Percentiles rank a stretch among this genome's conserved stretches.
Conservation (phyloP, 1,284 basidiomycete species). For the Xerocomus alliaceus region DNA sequence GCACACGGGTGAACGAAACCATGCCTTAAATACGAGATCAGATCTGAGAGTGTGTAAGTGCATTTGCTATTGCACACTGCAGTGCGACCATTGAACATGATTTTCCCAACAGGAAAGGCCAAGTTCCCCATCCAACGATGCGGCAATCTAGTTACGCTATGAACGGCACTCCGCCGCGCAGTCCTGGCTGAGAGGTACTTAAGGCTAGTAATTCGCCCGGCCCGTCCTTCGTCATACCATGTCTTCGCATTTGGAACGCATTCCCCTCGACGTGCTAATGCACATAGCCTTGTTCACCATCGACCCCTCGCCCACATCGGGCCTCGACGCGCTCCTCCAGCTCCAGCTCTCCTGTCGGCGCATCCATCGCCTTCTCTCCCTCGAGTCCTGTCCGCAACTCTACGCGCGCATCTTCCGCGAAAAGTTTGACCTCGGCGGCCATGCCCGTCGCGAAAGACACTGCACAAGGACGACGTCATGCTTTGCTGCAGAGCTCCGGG, state of each 20-base stretch:
- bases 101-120: slow-evolving; percentile 48
- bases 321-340: slow-evolving; percentile 49
- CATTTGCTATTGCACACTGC: slow-evolving; percentile 42
- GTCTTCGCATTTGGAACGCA: slow-evolving; percentile 51
- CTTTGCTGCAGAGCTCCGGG: slow-evolving; percentile 54
- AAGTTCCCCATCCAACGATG: slow-evolving; percentile 43
- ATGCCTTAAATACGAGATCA: slow-evolving; percentile 46
- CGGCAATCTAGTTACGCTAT: slow-evolving; percentile 46
- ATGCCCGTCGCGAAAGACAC: slow-evolving; percentile 43
- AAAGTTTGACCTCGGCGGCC: slow-evolving; percentile 57
- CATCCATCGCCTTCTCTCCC: slow-evolving; percentile 52
- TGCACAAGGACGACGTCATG: slow-evolving; percentile 48
- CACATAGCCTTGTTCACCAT: slow-evolving; percentile 55
- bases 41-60: slow-evolving; percentile 42
- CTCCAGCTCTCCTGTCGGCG: slow-evolving; percentile 52
- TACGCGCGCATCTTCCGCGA: slow-evolving; percentile 66
- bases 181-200: slow-evolving; percentile 34
- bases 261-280: slow-evolving; percentile 60
- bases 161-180: slow-evolving; percentile 42
- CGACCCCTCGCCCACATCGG: slow-evolving; percentile 42
- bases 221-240: slow-evolving; percentile 39
- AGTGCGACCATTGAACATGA: slow-evolving; percentile 40
- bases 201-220: slow-evolving; percentile 22
- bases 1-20: slow-evolving; percentile 38
- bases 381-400: slow-evolving; percentile 57